Evolutionary conservation across 768 basidiomycete genomes (phyloP).

Genomic region (Strobilomyces echinocephalus): DNA sequence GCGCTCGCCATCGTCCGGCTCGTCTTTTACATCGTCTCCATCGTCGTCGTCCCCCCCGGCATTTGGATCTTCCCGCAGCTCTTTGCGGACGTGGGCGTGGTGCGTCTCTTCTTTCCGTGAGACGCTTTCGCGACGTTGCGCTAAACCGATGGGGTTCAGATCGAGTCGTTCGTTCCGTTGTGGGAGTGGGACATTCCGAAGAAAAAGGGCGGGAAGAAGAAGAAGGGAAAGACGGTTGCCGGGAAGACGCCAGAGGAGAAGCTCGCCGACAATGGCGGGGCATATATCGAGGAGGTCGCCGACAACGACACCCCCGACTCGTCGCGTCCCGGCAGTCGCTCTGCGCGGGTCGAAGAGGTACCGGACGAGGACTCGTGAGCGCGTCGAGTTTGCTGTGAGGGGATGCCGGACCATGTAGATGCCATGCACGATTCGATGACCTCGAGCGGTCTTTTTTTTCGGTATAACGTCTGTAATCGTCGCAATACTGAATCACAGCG

Average conservation of each 20-base stretch:
- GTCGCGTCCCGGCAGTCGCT: constrained; percentile 33
- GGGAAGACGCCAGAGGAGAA: constrained; percentile 35
- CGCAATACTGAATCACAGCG: no score
- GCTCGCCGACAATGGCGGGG: constrained; percentile 39
- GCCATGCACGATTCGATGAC: no score
- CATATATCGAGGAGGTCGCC: constrained; percentile 34
- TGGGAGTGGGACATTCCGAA: constrained; percentile 95
- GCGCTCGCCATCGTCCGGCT: constrained; percentile 84
- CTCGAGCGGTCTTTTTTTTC: no score
- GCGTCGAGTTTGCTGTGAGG: background rate
- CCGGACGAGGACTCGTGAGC: constrained; percentile 37
- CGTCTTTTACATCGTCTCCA: constrained; percentile 91
- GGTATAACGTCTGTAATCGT: no score
- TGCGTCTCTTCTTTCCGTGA: constrained; percentile 28
- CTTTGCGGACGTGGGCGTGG: constrained; percentile 98
- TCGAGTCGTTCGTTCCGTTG: constrained; percentile 93
- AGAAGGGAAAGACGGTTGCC: constrained; percentile 40
- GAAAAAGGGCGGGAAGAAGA: constrained; percentile 65
- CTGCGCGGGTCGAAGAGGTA: constrained; percentile 43
- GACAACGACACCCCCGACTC: constrained; percentile 29
- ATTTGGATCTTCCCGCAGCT: constrained; percentile 99
- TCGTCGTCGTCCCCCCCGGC: constrained; percentile 79
- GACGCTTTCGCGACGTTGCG: background rate
- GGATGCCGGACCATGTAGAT: no score
- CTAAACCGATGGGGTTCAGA: constrained; percentile 42